phyloP scores from a whole-genome alignment of 2,329 filamentous ascomycete genomes.

The Fusarium chaquense region DNA sequence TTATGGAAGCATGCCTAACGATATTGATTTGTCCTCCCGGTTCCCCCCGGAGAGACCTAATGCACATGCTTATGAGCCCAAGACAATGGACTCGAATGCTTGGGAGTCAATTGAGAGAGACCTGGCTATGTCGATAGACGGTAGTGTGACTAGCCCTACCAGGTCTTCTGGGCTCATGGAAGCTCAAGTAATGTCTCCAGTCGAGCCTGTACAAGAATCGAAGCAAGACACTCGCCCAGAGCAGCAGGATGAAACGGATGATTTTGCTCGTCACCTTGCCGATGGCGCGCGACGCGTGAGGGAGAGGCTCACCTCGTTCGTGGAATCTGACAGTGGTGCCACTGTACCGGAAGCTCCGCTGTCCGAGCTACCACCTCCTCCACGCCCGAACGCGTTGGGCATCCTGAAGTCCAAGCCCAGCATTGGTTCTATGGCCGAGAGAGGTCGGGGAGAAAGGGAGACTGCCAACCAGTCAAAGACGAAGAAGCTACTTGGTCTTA shows the following conservation, averaged over 20 bases:
- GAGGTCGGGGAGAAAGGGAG: slow-evolving; percentile 57
- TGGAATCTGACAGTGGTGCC: slow-evolving; percentile 68
- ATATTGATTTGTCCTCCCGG: slow-evolving; percentile 47
- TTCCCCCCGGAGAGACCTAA: slow-evolving; percentile 55
- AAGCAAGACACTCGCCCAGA: slow-evolving; percentile 60
- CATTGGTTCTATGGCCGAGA: slow-evolving; percentile 70
- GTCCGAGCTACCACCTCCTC: slow-evolving; percentile 57
- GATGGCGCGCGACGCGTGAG: slow-evolving; percentile 77
- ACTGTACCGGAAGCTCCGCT: slow-evolving; percentile 43
- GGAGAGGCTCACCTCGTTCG: slow-evolving; percentile 77
- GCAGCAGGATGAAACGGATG: slow-evolving; percentile 65
- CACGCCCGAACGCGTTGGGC: slow-evolving; percentile 69
- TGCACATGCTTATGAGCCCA: slow-evolving; percentile 28
- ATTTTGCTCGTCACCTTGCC: slow-evolving; percentile 79
- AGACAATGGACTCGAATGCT: slow-evolving; percentile 55
- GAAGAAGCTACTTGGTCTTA: slow-evolving; percentile 72
- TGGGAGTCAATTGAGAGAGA: slow-evolving; percentile 57
- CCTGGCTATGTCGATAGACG: slow-evolving; percentile 46
- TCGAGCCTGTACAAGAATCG: slow-evolving; percentile 21
- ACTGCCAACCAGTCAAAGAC: slow-evolving; percentile 63
- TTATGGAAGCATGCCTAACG: slow-evolving; percentile 65
- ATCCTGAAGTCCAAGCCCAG: slow-evolving; percentile 76
- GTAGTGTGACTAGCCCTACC: slow-evolving; percentile 40
- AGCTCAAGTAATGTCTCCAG: slow-evolving; percentile 7
- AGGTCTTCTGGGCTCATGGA: slow-evolving; percentile 40